Percentiles rank a stretch among this genome's conserved stretches.
These are phyloP conservation scores for Nakazawaea ishiwadae DNA, from an alignment of 805 yeast species.

Conservation along the genomic window DNA sequence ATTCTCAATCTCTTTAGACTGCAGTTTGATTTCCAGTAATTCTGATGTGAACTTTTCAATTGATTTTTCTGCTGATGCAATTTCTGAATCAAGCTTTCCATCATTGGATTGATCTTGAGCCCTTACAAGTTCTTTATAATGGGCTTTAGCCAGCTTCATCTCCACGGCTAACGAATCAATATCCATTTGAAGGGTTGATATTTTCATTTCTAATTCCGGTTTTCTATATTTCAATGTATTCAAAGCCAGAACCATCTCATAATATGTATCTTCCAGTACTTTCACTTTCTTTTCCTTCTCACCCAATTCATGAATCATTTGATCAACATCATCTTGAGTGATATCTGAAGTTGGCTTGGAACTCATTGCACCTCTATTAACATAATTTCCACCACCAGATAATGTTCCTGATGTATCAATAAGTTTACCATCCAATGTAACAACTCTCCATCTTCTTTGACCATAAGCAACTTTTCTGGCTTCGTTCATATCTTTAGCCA, in stretches of 20 bases:
- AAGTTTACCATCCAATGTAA: constrained; percentile 85
- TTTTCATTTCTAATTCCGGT: constrained; percentile 63
- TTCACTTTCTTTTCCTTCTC: constrained; percentile 52
- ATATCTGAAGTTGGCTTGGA: constrained; percentile 32
- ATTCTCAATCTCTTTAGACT: constrained; percentile 50
- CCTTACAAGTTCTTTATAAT: constrained; percentile 32
- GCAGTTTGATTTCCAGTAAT: constrained; percentile 36
- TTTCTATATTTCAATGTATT: constrained; percentile 54
- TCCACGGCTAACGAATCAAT: constrained; percentile 57
- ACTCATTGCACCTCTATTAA: constrained; percentile 74
- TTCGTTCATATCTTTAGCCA: constrained; percentile 69
- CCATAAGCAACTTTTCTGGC: constrained; percentile 85
- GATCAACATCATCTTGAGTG: constrained; percentile 52
- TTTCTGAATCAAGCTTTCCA: constrained; percentile 16
- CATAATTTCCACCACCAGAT: constrained; percentile 89
- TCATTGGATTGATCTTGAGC: constrained; percentile 15
- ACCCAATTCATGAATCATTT: constrained; percentile 46
- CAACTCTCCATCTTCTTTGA: constrained; percentile 75
- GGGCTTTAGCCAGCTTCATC: constrained; percentile 38
- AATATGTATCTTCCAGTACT: constrained; percentile 41
- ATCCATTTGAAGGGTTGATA: constrained; percentile 59
- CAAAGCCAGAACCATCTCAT: constrained; percentile 57
- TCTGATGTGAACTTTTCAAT: constrained; percentile 22
- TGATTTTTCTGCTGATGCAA: constrained; percentile 28
- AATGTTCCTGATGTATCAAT: constrained; percentile 93